Evolutionary conservation across 1,284 basidiomycete genomes (phyloP), one percentile per base, ranked within the genome.

Genomic region (Hypsizygus ulmarius): DNA sequence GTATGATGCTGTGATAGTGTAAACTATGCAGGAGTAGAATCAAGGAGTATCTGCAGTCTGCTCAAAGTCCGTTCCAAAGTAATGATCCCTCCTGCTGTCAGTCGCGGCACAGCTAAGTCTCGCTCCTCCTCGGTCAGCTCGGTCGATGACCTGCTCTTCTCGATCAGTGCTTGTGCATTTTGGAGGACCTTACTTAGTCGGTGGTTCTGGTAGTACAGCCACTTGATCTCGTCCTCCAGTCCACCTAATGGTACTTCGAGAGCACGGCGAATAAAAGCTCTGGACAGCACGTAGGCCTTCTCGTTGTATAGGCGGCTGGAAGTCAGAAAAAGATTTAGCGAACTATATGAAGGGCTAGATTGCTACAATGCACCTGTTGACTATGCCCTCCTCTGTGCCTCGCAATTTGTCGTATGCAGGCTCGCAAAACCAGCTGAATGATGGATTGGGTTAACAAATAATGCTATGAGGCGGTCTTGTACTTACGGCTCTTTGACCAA

Each of bases 401-500:
- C 90, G 76, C 32, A 94, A 73, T 64, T 93, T 96, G 63, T 95
- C 93, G 58, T 86, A 94, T 0, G 90, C 90, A 18, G 93, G 93
- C 60, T 94, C 92, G 59, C 91, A 94, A 62, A 90, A 94, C 84
- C 90, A 91, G 48, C 87, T 91, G 47, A 3, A 41, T 11, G 3
- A 21, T 15, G 30, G 38, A 30, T 37, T n/a, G n/a, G 27, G 44
- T 39, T 12, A 28, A 49, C 6, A 53, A 12, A 33, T 3, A 1
- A 16, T 39, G 1, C 32, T 3, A 15, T 8, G 9, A 9, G 27
- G 19, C 32, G 16, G 27, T 16, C 3, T 5, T 11, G 16, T 18
- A 67, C 88, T 60, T 67, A 97, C 75, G 93, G 93, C 61, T 94
- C 87, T 60, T 90, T 88, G 5, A 96, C 93, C 5, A 97, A 77